These are phyloP conservation scores for Notholithocarpus densiflorus DNA, from an alignment of 306 rosid genomes.

Conservation along the genomic window DNA sequence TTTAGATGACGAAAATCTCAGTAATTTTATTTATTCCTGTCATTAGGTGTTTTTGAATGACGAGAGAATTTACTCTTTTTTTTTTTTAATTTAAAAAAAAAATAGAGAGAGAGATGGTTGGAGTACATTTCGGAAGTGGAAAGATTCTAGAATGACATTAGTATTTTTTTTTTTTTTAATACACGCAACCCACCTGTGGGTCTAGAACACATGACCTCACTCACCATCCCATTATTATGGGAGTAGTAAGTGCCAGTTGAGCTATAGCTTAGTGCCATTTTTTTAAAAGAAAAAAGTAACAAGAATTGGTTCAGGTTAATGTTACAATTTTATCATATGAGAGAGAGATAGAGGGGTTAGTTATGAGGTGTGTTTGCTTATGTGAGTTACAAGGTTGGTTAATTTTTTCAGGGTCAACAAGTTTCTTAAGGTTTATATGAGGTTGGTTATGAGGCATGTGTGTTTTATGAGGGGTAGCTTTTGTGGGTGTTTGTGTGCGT, in stretches of 20 bases:
- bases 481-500: not conserved
- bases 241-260: too few relatives aligned
- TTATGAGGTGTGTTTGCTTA: too few relatives aligned
- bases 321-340: too few relatives aligned
- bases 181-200: too few relatives aligned
- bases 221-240: too few relatives aligned
- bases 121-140: not conserved
- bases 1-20: not conserved
- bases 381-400: not conserved
- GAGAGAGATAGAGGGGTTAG: too few relatives aligned
- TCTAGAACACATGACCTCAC: too few relatives aligned
- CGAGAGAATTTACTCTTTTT: not conserved
- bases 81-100: not conserved
- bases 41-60: not conserved
- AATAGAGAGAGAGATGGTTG: too few relatives aligned
- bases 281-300: not conserved
- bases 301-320: not conserved
- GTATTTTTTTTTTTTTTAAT: not conserved
- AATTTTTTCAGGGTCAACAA: not conserved
- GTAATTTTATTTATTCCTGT: not conserved
- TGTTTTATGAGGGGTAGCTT: too few relatives aligned
- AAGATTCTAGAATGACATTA: not conserved
- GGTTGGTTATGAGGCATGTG: too few relatives aligned
- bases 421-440: not conserved
- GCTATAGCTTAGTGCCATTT: not conserved